Evolutionary conservation across 164 flowering plant genomes (phyloP).

Genomic region (Aristolochia fimbriata): DNA sequence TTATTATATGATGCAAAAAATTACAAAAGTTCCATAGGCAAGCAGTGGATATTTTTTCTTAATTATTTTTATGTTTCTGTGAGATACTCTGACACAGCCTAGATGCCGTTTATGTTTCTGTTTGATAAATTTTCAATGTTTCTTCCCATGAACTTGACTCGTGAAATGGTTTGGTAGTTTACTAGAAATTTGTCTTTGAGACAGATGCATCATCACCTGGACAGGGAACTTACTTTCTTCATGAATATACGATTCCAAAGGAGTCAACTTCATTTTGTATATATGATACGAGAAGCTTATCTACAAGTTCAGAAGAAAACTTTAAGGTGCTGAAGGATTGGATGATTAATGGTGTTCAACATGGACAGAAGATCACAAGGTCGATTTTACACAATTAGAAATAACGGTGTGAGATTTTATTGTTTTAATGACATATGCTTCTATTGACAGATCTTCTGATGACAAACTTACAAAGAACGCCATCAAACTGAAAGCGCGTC

Average conservation of each 20-base stretch:
- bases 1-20: no score
- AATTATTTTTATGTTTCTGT: not conserved
- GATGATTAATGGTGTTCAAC: conserved; percentile 65
- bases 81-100: not conserved
- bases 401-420: not conserved
- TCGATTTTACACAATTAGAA: conserved; percentile 7
- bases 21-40: not conserved
- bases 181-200: not conserved
- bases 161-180: not conserved
- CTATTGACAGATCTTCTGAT: not conserved
- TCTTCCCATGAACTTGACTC: not conserved
- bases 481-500: conserved; percentile 34
- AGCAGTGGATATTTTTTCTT: not conserved
- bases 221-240: conserved; percentile 66
- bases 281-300: conserved; percentile 69
- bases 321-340: conserved; percentile 35
- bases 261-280: conserved; percentile 56
- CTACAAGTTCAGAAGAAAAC: conserved; percentile 37
- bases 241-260: conserved; percentile 63
- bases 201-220: conserved; percentile 44
- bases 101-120: not conserved
- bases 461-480: conserved; percentile 17
- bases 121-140: not conserved
- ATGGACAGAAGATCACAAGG: conserved; percentile 56
- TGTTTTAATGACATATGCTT: not conserved